Evolutionary conservation across 2,329 filamentous ascomycete genomes (phyloP).

Genomic region (Aspergillus chevalieri): DNA sequence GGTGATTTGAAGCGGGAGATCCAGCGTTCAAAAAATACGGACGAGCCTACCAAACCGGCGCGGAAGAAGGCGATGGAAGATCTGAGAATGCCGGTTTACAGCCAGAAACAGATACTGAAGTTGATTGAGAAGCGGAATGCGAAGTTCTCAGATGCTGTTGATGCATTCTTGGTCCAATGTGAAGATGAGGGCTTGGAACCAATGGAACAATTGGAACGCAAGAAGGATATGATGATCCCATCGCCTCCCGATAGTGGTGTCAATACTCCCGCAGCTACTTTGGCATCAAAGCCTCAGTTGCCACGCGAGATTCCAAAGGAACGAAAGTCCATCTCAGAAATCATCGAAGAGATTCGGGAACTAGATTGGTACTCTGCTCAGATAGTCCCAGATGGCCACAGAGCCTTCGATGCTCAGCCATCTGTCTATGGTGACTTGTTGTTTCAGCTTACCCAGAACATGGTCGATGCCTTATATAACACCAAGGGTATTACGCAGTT

Average conservation of each 20-base stretch:
- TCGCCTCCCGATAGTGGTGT: conserved; percentile 41
- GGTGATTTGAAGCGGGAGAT: conserved; percentile 82
- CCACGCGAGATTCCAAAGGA: conserved; percentile 72
- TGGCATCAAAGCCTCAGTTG: conserved; percentile 29
- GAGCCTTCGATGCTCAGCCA: conserved; percentile 80
- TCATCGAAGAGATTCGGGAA: conserved; percentile 74
- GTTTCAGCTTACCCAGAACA: conserved; percentile 78
- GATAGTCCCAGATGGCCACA: conserved; percentile 87
- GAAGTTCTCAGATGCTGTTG: conserved; percentile 73
- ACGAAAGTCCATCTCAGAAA: conserved; percentile 73
- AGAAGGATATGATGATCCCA: conserved; percentile 59
- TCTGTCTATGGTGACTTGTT: conserved; percentile 75
- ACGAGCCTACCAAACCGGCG: conserved; percentile 62
- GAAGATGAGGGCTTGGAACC: conserved; percentile 59
- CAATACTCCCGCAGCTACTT: conserved; percentile 35
- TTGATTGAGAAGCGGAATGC: conserved; percentile 84
- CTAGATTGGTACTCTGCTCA: conserved; percentile 86
- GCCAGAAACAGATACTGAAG: conserved; percentile 83
- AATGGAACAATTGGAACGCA: conserved; percentile 55
- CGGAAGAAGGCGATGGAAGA: conserved; percentile 62
- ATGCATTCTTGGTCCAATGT: conserved; percentile 70
- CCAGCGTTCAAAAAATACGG: conserved; percentile 59
- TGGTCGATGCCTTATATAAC: conserved; percentile 96
- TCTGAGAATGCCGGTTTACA: conserved; percentile 85
- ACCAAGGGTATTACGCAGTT: conserved; percentile 77